A percentile compares a stretch with the other conserved stretches of the same genome.
Conservation (phyloP, 225 moss, liverwort and hornwort species). For the Polytrichum commune region DNA sequence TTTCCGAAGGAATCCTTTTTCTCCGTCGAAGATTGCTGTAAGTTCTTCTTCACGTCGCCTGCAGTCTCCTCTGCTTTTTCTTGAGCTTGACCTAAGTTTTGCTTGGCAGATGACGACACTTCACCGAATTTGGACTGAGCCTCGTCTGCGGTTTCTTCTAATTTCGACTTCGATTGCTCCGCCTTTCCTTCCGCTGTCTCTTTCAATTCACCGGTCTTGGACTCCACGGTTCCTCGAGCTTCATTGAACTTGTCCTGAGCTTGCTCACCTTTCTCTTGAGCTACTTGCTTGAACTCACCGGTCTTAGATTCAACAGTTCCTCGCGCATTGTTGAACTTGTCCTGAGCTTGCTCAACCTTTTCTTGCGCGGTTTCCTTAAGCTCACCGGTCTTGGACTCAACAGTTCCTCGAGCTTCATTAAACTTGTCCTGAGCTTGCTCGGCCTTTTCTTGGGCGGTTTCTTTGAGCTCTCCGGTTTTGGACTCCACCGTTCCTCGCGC, state of each 20-base stretch:
- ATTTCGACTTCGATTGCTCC: slow-evolving; percentile 15
- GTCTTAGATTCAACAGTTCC: slow-evolving; percentile 13
- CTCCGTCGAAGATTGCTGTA: background rate
- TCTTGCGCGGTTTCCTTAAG: background rate
- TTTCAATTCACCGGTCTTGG: slow-evolving; percentile 25
- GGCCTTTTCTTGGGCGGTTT: slow-evolving; percentile 16
- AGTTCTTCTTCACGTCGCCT: slow-evolving; percentile 13
- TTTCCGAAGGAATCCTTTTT: background rate
- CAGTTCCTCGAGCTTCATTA: slow-evolving; percentile 16
- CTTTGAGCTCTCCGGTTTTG: slow-evolving; percentile 22
- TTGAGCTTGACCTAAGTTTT: slow-evolving; percentile 16
- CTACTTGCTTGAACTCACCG: background rate
- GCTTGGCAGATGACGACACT: slow-evolving; percentile 16
- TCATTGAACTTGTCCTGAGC: slow-evolving; percentile 8
- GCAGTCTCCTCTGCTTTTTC: slow-evolving; percentile 12
- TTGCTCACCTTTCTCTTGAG: background rate
- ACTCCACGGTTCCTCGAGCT: slow-evolving; percentile 23
- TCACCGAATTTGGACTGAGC: slow-evolving; percentile 25
- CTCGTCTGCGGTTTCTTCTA: slow-evolving; percentile 15
- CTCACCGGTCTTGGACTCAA: background rate
- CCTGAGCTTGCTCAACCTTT: background rate
- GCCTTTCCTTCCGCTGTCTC: slow-evolving; percentile 16
- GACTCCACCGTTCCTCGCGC: slow-evolving; percentile 26
- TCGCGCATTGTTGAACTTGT: slow-evolving; percentile 20
- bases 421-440: slow-evolving; percentile 28